phyloP scores from a whole-genome alignment of 495 filamentous ascomycete species.

The Daldinia childiae region DNA sequence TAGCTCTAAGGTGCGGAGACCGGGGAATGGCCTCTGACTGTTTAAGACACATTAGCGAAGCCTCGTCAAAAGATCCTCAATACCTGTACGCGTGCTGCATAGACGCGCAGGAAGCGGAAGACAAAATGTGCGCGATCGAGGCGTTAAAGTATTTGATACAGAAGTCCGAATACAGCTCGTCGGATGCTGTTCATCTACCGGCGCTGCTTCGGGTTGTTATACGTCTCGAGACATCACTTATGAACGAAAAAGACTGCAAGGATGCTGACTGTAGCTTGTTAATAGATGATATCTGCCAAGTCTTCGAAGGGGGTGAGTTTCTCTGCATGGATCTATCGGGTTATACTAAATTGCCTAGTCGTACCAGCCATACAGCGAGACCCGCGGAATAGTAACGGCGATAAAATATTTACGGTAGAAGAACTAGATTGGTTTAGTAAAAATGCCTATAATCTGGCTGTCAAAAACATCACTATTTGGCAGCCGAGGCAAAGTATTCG shows the following conservation, averaged over 20 bases:
- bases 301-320: conserved; percentile 70
- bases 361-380: conserved; percentile 58
- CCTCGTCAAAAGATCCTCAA: conserved; percentile 57
- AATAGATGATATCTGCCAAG: conserved; percentile 63
- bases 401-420: conserved; percentile 59
- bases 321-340: background rate
- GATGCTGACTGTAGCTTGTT: conserved; percentile 34
- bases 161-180: conserved; percentile 60
- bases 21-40: conserved; percentile 59
- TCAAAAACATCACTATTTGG: conserved; percentile 68
- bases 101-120: conserved; percentile 73
- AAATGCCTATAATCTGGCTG: conserved; percentile 77
- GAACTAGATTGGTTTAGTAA: conserved; percentile 86
- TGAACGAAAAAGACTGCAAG: conserved; percentile 52
- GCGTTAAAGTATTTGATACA: conserved; percentile 68
- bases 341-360: conserved; percentile 47
- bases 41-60: conserved; percentile 38
- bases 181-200: conserved; percentile 69
- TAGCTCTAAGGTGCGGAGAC: conserved; percentile 70
- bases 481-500: conserved; percentile 60
- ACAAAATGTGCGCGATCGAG: conserved; percentile 64
- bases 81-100: conserved; percentile 80
- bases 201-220: conserved; percentile 73
- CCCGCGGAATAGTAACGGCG: conserved; percentile 43
- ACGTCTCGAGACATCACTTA: conserved; percentile 64